Evolutionary conservation across 2,329 filamentous ascomycete genomes (phyloP), one percentile per base, ranked within the genome.

Genomic region (Neopestalotiopsis clavispora): DNA sequence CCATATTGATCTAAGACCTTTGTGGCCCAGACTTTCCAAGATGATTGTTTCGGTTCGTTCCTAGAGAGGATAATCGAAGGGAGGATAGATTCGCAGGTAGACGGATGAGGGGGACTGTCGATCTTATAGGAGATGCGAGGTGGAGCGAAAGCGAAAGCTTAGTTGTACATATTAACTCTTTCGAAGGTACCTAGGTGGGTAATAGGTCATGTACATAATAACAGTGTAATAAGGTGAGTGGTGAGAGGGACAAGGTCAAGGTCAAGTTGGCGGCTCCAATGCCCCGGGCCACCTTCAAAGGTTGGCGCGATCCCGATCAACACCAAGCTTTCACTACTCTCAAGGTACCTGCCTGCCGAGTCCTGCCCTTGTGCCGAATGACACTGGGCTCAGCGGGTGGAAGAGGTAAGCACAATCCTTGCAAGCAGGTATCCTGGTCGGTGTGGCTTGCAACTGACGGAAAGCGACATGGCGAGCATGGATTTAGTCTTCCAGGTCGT

Each of bases 1-100:
- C 75, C 77, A 78, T 78, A 40, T 58, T 75, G 71, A 52, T 71
- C 69, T 56, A 28, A 62, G 66, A 67, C 58, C 66, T 28, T 56
- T 30, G 66, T 56, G 66, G 57, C 61, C 57, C 17, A 52, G 45
- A 20, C n/a, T 17, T 52, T 52, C 45, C 45, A n/a, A 52, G 45
- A 17, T 52, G 45, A n/a, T 23, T 20, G 45, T 9, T 52, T 52
- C 10, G 45, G 45, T 52, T 5, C n/a, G 17, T 20, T 52, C 45
- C 45, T 10, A 56, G 61, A 58, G 52, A 38, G 30, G 61, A 20
- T 23, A 62, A 13, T 32, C 28, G 17, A 58, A 67, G 34, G 42
- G 23, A 63, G 20, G 56, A 34, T 12, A 14, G 32, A 12, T 7
- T 32, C 20, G 30, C 9, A 63, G 57, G 40, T n/a, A 52, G 10